phyloP scores from a whole-genome alignment of 73 alveolate genomes.

The Paramecium tetraurelia region DNA sequence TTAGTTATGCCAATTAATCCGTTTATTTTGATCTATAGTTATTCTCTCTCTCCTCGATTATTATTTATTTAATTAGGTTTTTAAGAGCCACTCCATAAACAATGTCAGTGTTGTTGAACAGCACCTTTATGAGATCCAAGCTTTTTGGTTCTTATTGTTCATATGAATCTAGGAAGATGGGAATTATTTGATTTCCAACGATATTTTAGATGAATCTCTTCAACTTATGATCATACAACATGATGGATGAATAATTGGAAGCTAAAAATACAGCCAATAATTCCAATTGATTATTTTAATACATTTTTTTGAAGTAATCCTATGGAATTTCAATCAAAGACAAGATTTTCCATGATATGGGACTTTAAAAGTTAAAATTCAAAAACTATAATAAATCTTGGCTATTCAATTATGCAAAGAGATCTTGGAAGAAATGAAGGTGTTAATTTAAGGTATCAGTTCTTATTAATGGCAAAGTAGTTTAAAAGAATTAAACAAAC shows the following conservation, averaged over 20 bases:
- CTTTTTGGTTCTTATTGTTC: neutral
- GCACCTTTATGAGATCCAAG: neutral
- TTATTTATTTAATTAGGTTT: neutral
- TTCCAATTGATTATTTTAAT: neutral
- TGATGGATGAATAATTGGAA: slow-evolving; percentile 15
- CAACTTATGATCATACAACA: slow-evolving; percentile 43
- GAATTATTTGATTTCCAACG: neutral
- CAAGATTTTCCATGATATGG: slow-evolving; percentile 14
- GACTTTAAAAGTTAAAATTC: neutral
- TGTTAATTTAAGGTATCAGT: neutral
- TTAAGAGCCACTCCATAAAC: slow-evolving; percentile 35
- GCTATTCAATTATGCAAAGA: neutral
- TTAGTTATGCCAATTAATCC: neutral
- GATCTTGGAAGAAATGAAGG: neutral
- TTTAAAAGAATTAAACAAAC: neutral
- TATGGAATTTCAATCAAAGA: neutral
- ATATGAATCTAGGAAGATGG: neutral
- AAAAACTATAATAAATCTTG: neutral
- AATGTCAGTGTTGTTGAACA: neutral
- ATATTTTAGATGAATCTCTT: slow-evolving; percentile 6
- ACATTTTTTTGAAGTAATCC: neutral
- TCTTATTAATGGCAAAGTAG: neutral
- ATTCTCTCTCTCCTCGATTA: neutral
- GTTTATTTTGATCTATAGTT: neutral
- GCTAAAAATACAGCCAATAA: slow-evolving; percentile 1